Evolutionary conservation across 2,329 filamentous ascomycete species (phyloP).

Genomic region (Grosmannia huntii): DNA sequence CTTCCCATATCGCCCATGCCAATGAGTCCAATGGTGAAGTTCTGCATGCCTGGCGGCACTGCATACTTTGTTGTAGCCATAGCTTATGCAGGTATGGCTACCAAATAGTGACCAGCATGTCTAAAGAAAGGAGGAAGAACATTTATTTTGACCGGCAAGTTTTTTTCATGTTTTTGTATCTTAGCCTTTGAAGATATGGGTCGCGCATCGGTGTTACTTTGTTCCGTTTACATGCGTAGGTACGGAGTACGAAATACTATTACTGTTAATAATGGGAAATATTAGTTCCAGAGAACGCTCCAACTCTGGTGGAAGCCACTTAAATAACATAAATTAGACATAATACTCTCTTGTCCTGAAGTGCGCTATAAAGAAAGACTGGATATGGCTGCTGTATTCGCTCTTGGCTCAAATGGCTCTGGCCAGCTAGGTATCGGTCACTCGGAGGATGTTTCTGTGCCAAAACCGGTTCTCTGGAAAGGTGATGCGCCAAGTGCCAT

Average conservation of each 20-base stretch:
- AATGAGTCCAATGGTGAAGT: constrained; percentile 81
- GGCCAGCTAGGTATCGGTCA: constrained; percentile 63
- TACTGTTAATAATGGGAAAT: not conserved
- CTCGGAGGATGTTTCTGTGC: constrained; percentile 55
- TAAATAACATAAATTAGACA: too few species aligned
- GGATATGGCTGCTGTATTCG: constrained; percentile 43
- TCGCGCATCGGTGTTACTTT: not conserved
- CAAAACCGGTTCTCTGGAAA: constrained; percentile 48
- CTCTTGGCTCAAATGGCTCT: constrained; percentile 65
- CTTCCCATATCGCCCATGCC: constrained; percentile 99
- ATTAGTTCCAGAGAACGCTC: too few species aligned
- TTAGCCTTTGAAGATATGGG: not conserved
- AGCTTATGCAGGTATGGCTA: not conserved
- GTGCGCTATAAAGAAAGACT: not conserved
- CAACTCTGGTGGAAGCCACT: not conserved
- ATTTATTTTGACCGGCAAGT: not conserved
- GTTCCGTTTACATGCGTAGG: not conserved
- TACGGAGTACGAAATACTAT: too few species aligned
- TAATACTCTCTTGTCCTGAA: not conserved
- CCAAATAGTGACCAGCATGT: not conserved
- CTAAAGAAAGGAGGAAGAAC: not conserved
- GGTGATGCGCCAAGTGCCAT: constrained; percentile 24
- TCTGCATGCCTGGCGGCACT: constrained; percentile 34
- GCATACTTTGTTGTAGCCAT: constrained; percentile 4
- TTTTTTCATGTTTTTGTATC: not conserved